Evolutionary conservation across 768 basidiomycete species (phyloP).

Genomic region (Lactarius vividus): DNA sequence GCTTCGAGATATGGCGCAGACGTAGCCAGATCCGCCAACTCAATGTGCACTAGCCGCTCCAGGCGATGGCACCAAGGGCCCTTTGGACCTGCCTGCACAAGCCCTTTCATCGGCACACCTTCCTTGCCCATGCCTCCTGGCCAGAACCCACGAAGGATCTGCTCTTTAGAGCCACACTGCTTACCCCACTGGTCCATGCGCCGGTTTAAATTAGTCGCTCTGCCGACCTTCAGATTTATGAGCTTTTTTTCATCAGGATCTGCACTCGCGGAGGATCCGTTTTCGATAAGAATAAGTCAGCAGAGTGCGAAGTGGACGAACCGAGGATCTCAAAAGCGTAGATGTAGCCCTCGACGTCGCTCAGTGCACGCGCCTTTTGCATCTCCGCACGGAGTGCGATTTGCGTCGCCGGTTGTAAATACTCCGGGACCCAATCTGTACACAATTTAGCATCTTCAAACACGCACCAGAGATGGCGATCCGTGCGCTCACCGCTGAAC

Average conservation of each 20-base stretch:
- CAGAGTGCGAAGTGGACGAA: constrained; percentile 31
- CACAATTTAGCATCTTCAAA: background rate
- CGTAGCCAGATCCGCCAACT: constrained; percentile 65
- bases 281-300: background rate
- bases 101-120: constrained; percentile 52
- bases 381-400: constrained; percentile 53
- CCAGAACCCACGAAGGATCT: constrained; percentile 71
- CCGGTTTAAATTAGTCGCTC: constrained; percentile 68
- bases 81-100: constrained; percentile 57
- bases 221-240: constrained; percentile 75
- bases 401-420: constrained; percentile 60
- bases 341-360: constrained; percentile 73
- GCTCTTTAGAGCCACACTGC: constrained; percentile 75
- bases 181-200: constrained; percentile 79
- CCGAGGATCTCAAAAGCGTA: constrained; percentile 81
- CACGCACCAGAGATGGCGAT: background rate
- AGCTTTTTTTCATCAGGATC: constrained; percentile 39
- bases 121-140: constrained; percentile 51
- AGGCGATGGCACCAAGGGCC: constrained; percentile 70
- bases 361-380: constrained; percentile 49
- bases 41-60: constrained; percentile 77
- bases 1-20: constrained; percentile 59
- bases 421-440: constrained; percentile 67
- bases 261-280: constrained; percentile 7
- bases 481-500: constrained; percentile 47